Base-by-base conservation (phyloP, 2,329 filamentous ascomycete species). In the Epicoccum sorghinum region DNA sequence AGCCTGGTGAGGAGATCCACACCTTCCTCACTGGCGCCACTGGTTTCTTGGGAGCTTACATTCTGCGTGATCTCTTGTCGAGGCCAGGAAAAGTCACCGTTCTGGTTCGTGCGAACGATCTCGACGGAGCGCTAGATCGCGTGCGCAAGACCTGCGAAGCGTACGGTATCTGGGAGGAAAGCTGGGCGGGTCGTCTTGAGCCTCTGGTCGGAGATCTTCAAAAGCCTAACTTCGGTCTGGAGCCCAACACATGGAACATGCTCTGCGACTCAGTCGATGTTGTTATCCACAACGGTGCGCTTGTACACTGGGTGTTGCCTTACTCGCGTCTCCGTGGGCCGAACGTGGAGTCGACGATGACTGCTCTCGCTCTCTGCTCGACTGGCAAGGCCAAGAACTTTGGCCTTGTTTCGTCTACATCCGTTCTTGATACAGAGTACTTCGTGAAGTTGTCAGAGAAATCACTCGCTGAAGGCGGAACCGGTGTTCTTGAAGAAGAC, bases 21-120 rank as follows among this genome's bases (percentile, higher is more conserved):
- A 81, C 95, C 9, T 89, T 97, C 73, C 77, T 97, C 4, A 97
- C 93, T 3, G 92, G 93, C 38, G 91, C 90, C 4, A 97, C 93
- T 4, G 93, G 93, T 2, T 97, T 97, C 79, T 76, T 97, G 18
- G 93, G 93, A 25, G 84, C 90, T 0, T 96, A 92, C 68, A 79
- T 97, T 9, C 78, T 96, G 29, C 83, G 83, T 50, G 90, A 96
- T 50, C 75, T 96, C 1, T 80, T 97, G 1, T 83, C 83, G 35
- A 81, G 88, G 23, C 82, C 77, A 14, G 78, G 85, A 12, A 87
- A 83, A 61, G 81, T 96, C 8, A 86, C 96, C 52, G 86, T 88
- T 0, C 87, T 93, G 52, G 88, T 96, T 4, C 88, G 92, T 46
- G 86, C 86, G 35, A 86, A 88, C 70, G 84, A 85, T 53, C 67